Evolutionary conservation across 2,329 filamentous ascomycete species (phyloP).

Genomic region (Leptographium radiaticola): DNA sequence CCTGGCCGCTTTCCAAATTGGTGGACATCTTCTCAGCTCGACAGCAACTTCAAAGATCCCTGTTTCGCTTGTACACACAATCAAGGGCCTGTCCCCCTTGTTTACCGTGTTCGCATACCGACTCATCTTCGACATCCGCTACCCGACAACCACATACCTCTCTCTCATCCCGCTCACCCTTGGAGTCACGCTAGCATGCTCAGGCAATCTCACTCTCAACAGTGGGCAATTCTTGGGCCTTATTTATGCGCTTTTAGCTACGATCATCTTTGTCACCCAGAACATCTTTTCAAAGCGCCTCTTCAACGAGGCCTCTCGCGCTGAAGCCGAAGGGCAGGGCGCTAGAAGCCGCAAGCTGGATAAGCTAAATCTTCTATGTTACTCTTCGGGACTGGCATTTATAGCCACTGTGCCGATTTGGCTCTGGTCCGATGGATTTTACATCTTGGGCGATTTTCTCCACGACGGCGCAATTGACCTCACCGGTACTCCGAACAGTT

Average conservation of each 20-base stretch:
- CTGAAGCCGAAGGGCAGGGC: conserved; percentile 59
- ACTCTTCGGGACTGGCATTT: conserved; percentile 91
- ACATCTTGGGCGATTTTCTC: conserved; percentile 63
- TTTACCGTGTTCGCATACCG: conserved; percentile 94
- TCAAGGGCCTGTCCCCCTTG: conserved; percentile 90
- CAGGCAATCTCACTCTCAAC: conserved; percentile 56
- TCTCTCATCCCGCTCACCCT: conserved; percentile 82
- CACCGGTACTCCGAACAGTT: conserved; percentile 46
- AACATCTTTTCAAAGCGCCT: conserved; percentile 98
- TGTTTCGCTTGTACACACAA: conserved; percentile 93
- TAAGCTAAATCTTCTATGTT: conserved; percentile 92
- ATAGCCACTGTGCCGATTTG: conserved; percentile 80
- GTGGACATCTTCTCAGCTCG: conserved; percentile 84
- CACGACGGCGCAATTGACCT: conserved; percentile 65
- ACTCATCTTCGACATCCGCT: conserved; percentile 75
- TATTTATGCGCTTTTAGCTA: conserved; percentile 74
- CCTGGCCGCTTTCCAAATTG: conserved; percentile 82
- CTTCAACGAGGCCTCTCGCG: conserved; percentile 84
- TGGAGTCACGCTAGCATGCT: conserved; percentile 94
- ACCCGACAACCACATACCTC: conserved; percentile 75
- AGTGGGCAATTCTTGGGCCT: conserved; percentile 85
- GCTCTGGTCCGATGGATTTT: conserved; percentile 81
- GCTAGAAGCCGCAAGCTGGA: conserved; percentile 67
- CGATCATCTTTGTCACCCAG: conserved; percentile 90
- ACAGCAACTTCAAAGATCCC: conserved; percentile 91